phyloP scores from a whole-genome alignment of 352 stramenopile species.

The Thalassiosira hispida region DNA sequence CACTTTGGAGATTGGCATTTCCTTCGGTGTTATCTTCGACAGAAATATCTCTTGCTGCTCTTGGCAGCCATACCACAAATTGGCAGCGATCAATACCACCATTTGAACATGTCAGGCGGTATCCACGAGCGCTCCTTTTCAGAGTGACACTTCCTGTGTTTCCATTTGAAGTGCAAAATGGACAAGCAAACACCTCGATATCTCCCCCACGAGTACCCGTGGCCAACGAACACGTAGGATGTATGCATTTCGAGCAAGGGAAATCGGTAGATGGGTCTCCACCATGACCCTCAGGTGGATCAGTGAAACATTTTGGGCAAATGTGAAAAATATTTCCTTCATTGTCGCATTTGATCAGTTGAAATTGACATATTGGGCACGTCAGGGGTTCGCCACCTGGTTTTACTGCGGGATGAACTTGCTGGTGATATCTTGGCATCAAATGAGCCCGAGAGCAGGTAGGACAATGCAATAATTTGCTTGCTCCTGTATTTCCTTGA shows the following conservation, averaged over 20 bases:
- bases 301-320: constrained; percentile 80
- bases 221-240: constrained; percentile 72
- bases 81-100: constrained; percentile 56
- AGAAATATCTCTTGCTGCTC: constrained; percentile 55
- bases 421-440: constrained; percentile 62
- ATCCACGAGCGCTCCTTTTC: constrained; percentile 61
- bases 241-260: constrained; percentile 74
- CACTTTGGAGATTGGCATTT: constrained; percentile 32
- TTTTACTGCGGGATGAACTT: constrained; percentile 35
- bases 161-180: constrained; percentile 64
- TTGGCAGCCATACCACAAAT: constrained; percentile 79
- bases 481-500: constrained; percentile 22
- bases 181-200: constrained; percentile 72
- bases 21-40: constrained; percentile 47
- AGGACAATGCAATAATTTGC: constrained; percentile 75
- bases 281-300: constrained; percentile 71
- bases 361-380: constrained; percentile 83
- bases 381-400: constrained; percentile 52
- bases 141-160: constrained; percentile 60
- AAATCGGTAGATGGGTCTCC: constrained; percentile 61
- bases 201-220: constrained; percentile 66
- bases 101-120: constrained; percentile 73
- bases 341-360: constrained; percentile 67
- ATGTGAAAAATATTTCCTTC: constrained; percentile 73
- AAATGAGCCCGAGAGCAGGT: constrained; percentile 65